Base-by-base conservation (phyloP, 1,284 basidiomycete genomes). In the Austroboletus novae-zelandiae region DNA sequence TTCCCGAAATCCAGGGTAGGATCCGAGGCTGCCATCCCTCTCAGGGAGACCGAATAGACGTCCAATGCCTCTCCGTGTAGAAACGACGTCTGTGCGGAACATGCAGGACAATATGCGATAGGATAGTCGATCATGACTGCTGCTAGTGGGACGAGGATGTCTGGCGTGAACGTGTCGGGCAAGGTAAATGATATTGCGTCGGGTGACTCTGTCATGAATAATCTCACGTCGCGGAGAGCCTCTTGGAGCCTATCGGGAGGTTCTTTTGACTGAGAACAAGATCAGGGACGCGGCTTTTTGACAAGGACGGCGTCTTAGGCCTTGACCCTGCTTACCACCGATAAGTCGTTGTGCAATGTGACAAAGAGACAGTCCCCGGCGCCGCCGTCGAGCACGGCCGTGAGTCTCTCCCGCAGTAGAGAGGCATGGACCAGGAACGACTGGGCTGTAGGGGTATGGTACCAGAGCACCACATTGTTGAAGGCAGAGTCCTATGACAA, bases 111-210 rank as follows among this genome's bases (percentile, higher is more conserved):
- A 52, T 83, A 83, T 15, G 78, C 80, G 8, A 82, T 71, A 9
- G 78, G 76, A 51, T 83, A 84, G 56, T 81, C 81, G 34, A 84
- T 72, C 20, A 83, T 60, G 29, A 80, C 55, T 4, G 74, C 81
- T 9, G 80, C 78, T 2, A 84, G 66, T 31, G 80, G 75, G 36
- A 83, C 62, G 14, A 73, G 59, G 34, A 50, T 43, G 29, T 59
- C 54, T 45, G 57, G 47, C 2, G 67, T 52, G 29, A 69, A 47
- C 11, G 43, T 35, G 41, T 59, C 52, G 9, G 67, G 55, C 37
- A 74, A 56, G 23, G 58, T 52, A 42, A 70, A 56, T 14, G 57
- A 54, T 14, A 35, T 45, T 5, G 45, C 48, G 43, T 48, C 48
- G 44, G 52, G 53, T 18, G 45, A 50, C 4, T 55, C 43, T 15